Percentiles rank a stretch among this genome's conserved stretches.
phyloP scores from a whole-genome alignment of 83 land plant species.

The Thuja plicata region DNA sequence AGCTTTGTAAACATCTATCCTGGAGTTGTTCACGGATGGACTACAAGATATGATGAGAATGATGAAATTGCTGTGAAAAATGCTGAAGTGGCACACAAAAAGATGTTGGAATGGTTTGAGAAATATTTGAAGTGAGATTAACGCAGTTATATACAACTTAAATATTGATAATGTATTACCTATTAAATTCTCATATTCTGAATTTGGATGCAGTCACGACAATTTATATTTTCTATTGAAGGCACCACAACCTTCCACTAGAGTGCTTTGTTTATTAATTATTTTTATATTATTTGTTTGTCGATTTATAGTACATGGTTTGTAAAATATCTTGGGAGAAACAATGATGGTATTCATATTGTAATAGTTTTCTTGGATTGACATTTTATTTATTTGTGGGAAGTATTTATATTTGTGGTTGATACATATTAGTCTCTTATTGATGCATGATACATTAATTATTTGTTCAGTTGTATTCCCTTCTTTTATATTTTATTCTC shows the following conservation, averaged over 20 bases:
- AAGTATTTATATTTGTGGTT: no score
- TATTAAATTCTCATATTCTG: background rate
- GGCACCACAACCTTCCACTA: background rate
- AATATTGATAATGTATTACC: background rate
- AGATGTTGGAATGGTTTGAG: conserved; percentile 50
- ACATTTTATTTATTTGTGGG: no score
- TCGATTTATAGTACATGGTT: no score
- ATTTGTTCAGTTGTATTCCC: no score
- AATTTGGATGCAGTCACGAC: background rate
- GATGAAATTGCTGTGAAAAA: conserved; percentile 45
- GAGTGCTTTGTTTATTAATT: background rate
- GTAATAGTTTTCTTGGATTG: no score
- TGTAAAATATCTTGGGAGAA: no score
- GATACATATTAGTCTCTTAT: no score
- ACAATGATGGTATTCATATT: no score
- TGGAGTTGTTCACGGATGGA: conserved; percentile 68
- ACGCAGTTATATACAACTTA: background rate
- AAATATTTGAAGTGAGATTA: conserved; percentile 33
- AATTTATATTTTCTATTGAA: background rate
- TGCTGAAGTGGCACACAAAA: conserved; percentile 60
- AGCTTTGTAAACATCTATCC: conserved; percentile 58
- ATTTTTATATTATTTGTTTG: no score
- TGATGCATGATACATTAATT: no score
- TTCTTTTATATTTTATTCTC: no score
- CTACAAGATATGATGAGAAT: conserved; percentile 44